phyloP scores from a whole-genome alignment of 139 green algal genomes.

The Haematococcus lacustris region DNA sequence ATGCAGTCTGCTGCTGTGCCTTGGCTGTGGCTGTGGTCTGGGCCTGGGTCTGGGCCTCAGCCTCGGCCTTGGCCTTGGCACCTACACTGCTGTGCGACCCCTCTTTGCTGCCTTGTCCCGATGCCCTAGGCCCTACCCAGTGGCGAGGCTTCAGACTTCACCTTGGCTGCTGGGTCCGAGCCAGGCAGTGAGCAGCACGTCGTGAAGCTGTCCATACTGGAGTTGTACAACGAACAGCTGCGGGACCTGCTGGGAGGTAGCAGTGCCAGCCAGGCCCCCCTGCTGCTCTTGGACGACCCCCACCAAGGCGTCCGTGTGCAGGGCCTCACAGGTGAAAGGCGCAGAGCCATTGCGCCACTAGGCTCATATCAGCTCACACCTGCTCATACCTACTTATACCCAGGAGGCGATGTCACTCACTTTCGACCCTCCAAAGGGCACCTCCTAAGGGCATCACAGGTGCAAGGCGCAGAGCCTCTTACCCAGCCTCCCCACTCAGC shows the following conservation, averaged over 20 bases:
- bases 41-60: neutral
- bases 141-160: too few relatives aligned
- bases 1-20: too few relatives aligned
- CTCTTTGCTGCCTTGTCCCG: neutral
- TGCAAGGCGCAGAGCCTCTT: neutral
- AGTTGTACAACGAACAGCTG: slow-evolving; percentile 69
- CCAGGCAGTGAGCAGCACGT: too few relatives aligned
- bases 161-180: too few relatives aligned
- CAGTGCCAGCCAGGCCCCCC: neutral
- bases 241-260: slow-evolving; percentile 2
- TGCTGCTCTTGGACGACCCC: slow-evolving; percentile 12
- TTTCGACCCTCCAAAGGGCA: too few relatives aligned
- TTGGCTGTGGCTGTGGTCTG: too few relatives aligned
- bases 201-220: slow-evolving; percentile 49
- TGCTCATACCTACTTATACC: too few relatives aligned
- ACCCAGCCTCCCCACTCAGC: neutral
- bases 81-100: too few relatives aligned
- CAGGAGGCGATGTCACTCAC: too few relatives aligned
- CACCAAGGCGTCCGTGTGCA: slow-evolving; percentile 6
- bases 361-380: neutral
- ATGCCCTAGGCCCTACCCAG: neutral
- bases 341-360: neutral
- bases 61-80: neutral
- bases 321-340: neutral
- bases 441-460: neutral